Evolutionary conservation across 2,329 filamentous ascomycete genomes (phyloP), one percentile per base, ranked within the genome.

Genomic region (Alternaria sp.): DNA sequence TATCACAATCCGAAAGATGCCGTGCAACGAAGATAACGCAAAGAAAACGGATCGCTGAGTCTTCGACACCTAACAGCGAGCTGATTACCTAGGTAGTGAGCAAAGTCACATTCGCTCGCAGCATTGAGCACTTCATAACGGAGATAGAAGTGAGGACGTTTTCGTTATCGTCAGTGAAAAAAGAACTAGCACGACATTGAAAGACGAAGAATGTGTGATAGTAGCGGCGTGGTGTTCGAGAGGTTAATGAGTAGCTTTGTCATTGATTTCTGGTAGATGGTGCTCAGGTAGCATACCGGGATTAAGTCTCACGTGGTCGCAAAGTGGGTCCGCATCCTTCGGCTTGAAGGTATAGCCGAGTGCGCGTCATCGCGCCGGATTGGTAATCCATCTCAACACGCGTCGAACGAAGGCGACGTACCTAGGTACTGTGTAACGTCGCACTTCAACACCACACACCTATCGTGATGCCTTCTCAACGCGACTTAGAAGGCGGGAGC

Each of bases 381-480:
- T 56, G 52, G 52, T 61, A 61, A 61, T 61, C 52, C 26, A 17
- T 45, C n/a, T 15, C 57, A 19, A 49, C 26, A 40, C 21, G 21
- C 25, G 13, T 32, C 21, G 23, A 50, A 30, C 15, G 15, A 2
- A 17, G 15, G 36, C 25, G n/a, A 46, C n/a, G n/a, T n/a, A n/a
- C n/a, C n/a, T n/a, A n/a, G n/a, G n/a, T 54, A 46, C 7, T 47
- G 43, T 13, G 21, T 43, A 59, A 21, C 28, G 28, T 40, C n/a
- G 13, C 43, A 28, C 12, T 28, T 11, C 40, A 40, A 47, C 28
- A 47, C 13, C 21, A 19, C 1, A 44, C 4, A 32, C 36, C 7
- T 17, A 19, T 10, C 15, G 55, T 11, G 15, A 72, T 71, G 68
- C 43, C 58, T 26, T 61, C 59, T n/a, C 65, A 55, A 40, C 67